Percentiles rank a stretch among this genome's conserved stretches.
These are phyloP conservation scores for Colletotrichum destructivum DNA, from an alignment of 2,329 filamentous ascomycete genomes.

Conservation along the genomic window DNA sequence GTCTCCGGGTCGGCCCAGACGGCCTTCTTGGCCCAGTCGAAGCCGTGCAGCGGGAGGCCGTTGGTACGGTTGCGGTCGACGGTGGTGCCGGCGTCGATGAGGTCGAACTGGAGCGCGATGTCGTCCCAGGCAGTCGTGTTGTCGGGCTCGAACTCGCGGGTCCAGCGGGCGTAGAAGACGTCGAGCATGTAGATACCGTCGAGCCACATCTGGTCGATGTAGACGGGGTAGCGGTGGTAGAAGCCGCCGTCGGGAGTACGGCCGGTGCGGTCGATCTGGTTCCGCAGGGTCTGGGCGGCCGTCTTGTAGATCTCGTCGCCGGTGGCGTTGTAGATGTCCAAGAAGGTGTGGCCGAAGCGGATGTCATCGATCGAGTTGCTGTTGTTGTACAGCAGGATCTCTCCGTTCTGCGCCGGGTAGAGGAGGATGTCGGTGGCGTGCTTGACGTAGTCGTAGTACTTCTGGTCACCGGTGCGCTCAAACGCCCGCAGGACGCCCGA, in stretches of 20 bases:
- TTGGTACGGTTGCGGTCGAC: conserved; percentile 52
- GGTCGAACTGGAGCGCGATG: conserved; percentile 58
- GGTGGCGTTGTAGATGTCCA: conserved; percentile 37
- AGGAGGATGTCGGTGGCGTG: conserved; percentile 45
- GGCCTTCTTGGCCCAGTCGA: conserved; percentile 62
- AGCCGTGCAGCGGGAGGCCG: conserved; percentile 65
- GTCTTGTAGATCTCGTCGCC: conserved; percentile 41
- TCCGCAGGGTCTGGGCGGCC: conserved; percentile 29
- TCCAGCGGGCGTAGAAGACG: conserved; percentile 53
- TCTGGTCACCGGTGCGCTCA: conserved; percentile 45
- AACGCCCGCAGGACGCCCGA: conserved; percentile 45
- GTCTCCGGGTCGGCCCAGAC: conserved; percentile 64
- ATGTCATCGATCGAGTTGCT: conserved; percentile 43
- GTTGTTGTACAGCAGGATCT: conserved; percentile 39
- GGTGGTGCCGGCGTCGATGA: conserved; percentile 57
- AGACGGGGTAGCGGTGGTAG: conserved; percentile 46
- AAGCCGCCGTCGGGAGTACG: conserved; percentile 39
- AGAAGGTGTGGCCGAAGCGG: conserved; percentile 41
- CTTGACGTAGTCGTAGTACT: conserved; percentile 47
- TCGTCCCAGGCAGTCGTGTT: conserved; percentile 58
- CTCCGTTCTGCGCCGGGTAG: conserved; percentile 45
- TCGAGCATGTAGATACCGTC: conserved; percentile 64
- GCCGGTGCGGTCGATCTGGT: conserved; percentile 39
- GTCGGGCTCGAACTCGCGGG: conserved; percentile 43
- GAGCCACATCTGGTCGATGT: conserved; percentile 50